Percentiles rank a stretch among this genome's conserved stretches.
phyloP scores from a whole-genome alignment of 306 rosid genomes.

The Inga laurina region DNA sequence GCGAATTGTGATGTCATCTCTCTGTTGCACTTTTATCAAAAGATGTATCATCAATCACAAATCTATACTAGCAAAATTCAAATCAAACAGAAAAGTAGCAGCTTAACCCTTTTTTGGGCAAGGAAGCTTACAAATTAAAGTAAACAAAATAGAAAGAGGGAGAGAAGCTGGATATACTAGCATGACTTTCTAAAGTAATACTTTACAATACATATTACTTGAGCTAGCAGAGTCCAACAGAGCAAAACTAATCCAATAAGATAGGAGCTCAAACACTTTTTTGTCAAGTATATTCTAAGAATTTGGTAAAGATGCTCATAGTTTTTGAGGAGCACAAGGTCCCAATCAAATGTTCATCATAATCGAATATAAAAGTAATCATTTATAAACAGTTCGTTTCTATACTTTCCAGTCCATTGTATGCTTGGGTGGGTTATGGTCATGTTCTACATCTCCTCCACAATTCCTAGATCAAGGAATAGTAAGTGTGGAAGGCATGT shows the following conservation, averaged over 20 bases:
- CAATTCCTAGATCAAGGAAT: neutral
- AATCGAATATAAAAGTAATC: neutral
- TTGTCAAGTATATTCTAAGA: conserved; percentile 25
- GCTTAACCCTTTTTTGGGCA: neutral
- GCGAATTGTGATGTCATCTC: neutral
- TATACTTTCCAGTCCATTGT: neutral
- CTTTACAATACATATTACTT: neutral
- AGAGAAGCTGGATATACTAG: neutral
- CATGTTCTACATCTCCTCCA: neutral
- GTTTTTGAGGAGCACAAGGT: neutral
- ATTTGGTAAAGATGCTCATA: neutral
- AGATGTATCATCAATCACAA: neutral
- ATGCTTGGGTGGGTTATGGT: neutral
- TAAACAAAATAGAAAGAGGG: neutral
- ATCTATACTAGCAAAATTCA: conserved; percentile 5
- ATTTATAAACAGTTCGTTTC: neutral
- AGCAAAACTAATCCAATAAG: neutral
- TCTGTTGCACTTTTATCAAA: neutral
- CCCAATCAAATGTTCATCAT: neutral
- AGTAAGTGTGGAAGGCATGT: neutral
- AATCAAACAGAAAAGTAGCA: neutral
- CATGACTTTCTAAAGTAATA: conserved; percentile 4
- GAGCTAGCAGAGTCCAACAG: neutral
- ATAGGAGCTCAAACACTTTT: neutral
- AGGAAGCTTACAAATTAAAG: neutral